A percentile compares a stretch with the other conserved stretches of the same genome.
Conservation (phyloP, 805 yeast genomes). For the Candida pseudofarinosa region DNA sequence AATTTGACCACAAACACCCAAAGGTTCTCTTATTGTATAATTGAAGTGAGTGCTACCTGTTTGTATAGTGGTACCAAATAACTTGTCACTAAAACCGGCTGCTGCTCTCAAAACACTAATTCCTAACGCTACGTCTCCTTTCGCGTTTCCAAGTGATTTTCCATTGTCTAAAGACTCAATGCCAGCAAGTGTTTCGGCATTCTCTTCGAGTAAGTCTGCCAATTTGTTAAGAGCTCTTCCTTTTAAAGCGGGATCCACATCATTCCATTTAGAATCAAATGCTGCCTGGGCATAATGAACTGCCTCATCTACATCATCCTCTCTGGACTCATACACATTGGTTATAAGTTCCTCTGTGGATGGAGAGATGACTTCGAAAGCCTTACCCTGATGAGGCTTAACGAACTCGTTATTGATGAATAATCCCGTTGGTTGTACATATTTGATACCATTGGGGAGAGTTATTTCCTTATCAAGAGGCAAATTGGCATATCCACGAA, state of each 20-base stretch:
- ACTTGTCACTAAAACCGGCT: constrained; percentile 75
- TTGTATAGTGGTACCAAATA: constrained; percentile 61
- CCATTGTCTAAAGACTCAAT: constrained; percentile 61
- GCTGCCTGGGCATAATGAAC: constrained; percentile 51
- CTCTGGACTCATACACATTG: constrained; percentile 47
- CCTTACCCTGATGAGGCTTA: constrained; percentile 29
- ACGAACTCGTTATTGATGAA: constrained; percentile 52
- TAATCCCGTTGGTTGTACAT: constrained; percentile 39
- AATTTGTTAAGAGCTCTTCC: constrained; percentile 45
- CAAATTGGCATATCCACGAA: background rate
- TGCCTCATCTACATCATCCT: constrained; percentile 51
- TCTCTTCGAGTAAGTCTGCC: constrained; percentile 46
- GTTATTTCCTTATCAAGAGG: constrained; percentile 10
- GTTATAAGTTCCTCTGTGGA: constrained; percentile 51
- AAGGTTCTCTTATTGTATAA: constrained; percentile 33
- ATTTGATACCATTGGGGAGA: constrained; percentile 26
- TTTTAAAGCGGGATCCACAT: constrained; percentile 42
- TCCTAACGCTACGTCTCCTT: constrained; percentile 56
- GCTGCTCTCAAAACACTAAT: constrained; percentile 56
- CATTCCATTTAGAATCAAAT: constrained; percentile 44
- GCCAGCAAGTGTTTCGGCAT: constrained; percentile 49
- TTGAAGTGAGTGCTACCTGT: constrained; percentile 49
- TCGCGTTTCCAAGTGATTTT: constrained; percentile 49
- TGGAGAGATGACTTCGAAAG: constrained; percentile 47
- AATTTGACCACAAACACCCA: constrained; percentile 50